These are phyloP conservation scores for Poa annua DNA, from an alignment of 176 grass and related monocot genomes.

Conservation along the genomic window DNA sequence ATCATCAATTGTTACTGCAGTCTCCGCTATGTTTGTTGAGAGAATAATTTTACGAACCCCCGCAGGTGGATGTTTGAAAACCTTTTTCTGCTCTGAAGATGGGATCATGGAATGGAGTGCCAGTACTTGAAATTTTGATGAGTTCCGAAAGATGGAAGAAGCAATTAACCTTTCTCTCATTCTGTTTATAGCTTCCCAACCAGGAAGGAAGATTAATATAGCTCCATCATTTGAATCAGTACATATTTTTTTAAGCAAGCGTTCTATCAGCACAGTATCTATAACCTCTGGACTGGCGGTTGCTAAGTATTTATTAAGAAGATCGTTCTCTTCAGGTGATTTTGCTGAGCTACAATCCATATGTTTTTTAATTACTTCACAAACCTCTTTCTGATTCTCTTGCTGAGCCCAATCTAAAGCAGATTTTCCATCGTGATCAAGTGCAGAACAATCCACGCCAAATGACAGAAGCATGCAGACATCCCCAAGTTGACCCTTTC, in stretches of 20 bases:
- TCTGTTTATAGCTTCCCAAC: slow-evolving; percentile 98
- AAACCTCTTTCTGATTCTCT: slow-evolving; percentile 74
- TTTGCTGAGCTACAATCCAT: slow-evolving; percentile 60
- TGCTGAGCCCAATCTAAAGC: slow-evolving; percentile 78
- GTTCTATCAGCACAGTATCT: slow-evolving; percentile 76
- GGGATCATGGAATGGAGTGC: slow-evolving; percentile 97
- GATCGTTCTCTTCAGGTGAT: slow-evolving; percentile 65
- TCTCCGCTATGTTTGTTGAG: slow-evolving; percentile 98
- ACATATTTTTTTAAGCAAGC: slow-evolving; percentile 80
- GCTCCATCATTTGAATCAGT: slow-evolving; percentile 81
- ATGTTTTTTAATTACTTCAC: slow-evolving; percentile 77
- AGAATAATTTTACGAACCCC: slow-evolving; percentile 96
- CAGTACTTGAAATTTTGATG: slow-evolving; percentile 74
- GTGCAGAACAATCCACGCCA: slow-evolving; percentile 79
- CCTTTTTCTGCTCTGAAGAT: slow-evolving; percentile 86
- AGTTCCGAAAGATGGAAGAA: slow-evolving; percentile 67
- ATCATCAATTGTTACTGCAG: slow-evolving; percentile 96
- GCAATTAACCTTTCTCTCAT: slow-evolving; percentile 74
- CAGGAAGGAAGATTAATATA: slow-evolving; percentile 91
- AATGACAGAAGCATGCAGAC: slow-evolving; percentile 94
- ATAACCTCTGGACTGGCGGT: slow-evolving; percentile 76
- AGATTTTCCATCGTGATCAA: slow-evolving; percentile 64
- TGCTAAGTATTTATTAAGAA: slow-evolving; percentile 83
- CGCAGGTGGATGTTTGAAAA: slow-evolving; percentile 67
- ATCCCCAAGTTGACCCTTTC: slow-evolving; percentile 82